Base-by-base conservation (phyloP, 2,329 filamentous ascomycete species). In the Elsinoe necatrix region DNA sequence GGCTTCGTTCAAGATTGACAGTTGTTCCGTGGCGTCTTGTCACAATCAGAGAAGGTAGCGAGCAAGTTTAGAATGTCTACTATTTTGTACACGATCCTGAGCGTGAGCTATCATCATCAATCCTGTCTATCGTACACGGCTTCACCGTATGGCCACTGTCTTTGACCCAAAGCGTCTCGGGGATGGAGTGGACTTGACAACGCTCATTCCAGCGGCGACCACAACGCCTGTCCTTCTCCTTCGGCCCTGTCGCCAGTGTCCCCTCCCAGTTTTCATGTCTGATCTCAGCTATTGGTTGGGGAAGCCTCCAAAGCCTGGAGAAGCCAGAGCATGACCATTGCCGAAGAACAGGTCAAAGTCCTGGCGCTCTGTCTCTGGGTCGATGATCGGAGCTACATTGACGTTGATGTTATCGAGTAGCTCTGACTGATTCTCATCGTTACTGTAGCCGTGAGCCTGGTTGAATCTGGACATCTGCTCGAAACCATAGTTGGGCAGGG, bases 311-410 rank as follows among this genome's bases (percentile, higher is more conserved):
- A 25, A 50, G 11, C 25, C 12, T 9, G 25, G 25, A 18, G 45
- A 31, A 25, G 23, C 27, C 14, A 25, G 12, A 16, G 27, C 25
- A 2, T 34, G 45, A 2, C 29, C 25, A 34, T 25, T 25, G 16
- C 48, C 48, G 20, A 52, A 52, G 31, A 52, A 37, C 11, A 52
- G 16, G 31, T 52, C 34, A 52, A 52, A 52, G 18, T 52, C 48
- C 48, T 52, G 31, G 8, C 29, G 25, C 31, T 35, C 31, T 8
- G 29, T 27, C n/a, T 23, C 31, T n/a, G 48, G 18, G 31, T 35
- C 48, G 29, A 39, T 39, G 29, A 34, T 18, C 39, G 27, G 20
- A 9, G 48, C 3, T n/a, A 16, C 23, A 12, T 52, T 52, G 48
- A 52, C 48, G 20, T 52, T 52, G 29, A 52, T 39, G 20, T 52